Base-by-base conservation (phyloP, 2,329 filamentous ascomycete genomes). In the Westerdykella sp. region DNA sequence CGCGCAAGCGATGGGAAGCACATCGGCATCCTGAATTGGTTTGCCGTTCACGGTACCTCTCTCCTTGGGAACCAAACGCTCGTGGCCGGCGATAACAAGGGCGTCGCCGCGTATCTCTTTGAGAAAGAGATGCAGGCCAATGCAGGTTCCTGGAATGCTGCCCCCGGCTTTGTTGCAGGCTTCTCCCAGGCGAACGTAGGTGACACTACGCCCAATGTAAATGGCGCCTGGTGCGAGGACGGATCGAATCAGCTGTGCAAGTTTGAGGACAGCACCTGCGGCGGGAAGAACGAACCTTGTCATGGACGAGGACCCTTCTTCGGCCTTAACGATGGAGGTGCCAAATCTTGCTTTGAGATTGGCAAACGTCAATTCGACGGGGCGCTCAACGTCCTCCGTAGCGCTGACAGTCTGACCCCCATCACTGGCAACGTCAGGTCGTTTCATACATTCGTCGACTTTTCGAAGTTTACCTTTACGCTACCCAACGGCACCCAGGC, bases 41-140 rank as follows among this genome's bases (percentile, higher is more conserved):
- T 91, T 63, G 81, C 91, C 2, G 86, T 90, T 0, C 91, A 97
- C 63, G 90, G 90, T 37, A 97, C 91, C 0, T 95, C 88, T 0
- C 79, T 96, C 67, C 80, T 90, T 18, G 85, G 86, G 42, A 96
- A 96, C 69, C 95, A 95, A 68, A 96, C 89, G 0, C 75, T 95
- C 12, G 80, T 93, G 40, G 83, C 89, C 2, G 91, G 87, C n/a
- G 91, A 97, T 66, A 97, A 97, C 72, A 97, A 97, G 69, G 91
- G 91, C 11, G 87, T 95, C 6, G 90, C 91, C 2, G 86, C 90
- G 0, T 85, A 84, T 60, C 72, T 95, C 11, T 83, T 96, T 41
- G 91, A 97, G 63, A 78, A 84, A 51, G 81, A 78, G 40, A 74
- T 84, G 39, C 63, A 69, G 2, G 67, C 71, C 1, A 73, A 70